Conservation (phyloP, 495 filamentous ascomycete genomes). For the Gamarada debralockiae region DNA sequence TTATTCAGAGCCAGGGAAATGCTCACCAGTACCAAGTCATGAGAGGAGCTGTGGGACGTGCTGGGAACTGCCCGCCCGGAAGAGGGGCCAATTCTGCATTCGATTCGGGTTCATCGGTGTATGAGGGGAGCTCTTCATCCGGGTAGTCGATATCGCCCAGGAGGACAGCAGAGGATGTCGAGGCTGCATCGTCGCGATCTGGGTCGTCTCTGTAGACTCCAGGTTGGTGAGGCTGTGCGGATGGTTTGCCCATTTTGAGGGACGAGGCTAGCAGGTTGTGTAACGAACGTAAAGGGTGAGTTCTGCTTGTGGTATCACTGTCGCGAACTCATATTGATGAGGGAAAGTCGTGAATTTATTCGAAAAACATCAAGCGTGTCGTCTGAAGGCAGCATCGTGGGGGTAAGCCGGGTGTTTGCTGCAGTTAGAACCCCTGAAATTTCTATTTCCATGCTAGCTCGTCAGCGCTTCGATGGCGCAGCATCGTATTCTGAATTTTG, state of each 20-base stretch:
- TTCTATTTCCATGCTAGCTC: too few species aligned
- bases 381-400: too few species aligned
- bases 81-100: neutral
- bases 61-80: neutral
- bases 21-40: neutral
- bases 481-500: too few species aligned
- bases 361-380: too few species aligned
- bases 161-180: constrained; percentile 22
- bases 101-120: constrained; percentile 11
- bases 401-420: too few species aligned
- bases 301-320: too few species aligned
- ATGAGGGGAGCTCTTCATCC: constrained; percentile 25
- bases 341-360: too few species aligned
- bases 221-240: neutral
- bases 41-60: neutral
- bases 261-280: too few species aligned
- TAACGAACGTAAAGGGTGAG: too few species aligned
- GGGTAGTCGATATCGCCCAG: constrained; percentile 22
- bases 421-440: too few species aligned
- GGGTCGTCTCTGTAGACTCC: constrained; percentile 21
- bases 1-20: neutral
- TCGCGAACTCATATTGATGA: too few species aligned
- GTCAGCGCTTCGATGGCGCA: too few species aligned
- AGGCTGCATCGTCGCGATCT: constrained; percentile 22
- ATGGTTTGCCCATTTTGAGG: neutral